These are phyloP conservation scores for Mycena galopus DNA, from an alignment of 768 basidiomycete species.

Conservation along the genomic window DNA sequence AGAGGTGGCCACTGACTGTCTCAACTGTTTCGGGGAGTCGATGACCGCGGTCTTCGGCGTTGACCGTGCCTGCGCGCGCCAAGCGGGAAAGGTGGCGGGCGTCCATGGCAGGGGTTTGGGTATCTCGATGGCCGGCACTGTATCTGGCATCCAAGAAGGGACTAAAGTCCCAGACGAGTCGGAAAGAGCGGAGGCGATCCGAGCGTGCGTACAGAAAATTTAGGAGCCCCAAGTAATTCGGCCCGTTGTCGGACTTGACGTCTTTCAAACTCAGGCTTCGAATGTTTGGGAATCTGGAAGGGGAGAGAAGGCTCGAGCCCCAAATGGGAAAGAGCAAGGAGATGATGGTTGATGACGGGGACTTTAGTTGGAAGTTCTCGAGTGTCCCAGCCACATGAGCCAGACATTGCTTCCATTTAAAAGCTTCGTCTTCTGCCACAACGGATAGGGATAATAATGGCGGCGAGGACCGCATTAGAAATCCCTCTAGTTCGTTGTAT, in stretches of 20 bases:
- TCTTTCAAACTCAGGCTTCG: not conserved
- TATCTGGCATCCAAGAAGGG: not conserved
- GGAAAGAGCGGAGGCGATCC: not conserved
- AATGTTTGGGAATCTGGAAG: not conserved
- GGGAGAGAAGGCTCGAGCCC: not conserved
- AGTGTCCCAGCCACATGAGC: not conserved
- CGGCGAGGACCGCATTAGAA: not conserved
- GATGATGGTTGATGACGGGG: not conserved
- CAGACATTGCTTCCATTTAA: not conserved
- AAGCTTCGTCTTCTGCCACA: not conserved
- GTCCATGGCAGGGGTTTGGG: no score
- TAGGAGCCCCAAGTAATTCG: not conserved
- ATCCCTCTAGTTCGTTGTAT: not conserved
- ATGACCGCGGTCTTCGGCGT: no score
- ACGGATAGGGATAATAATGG: not conserved
- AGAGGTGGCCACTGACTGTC: not conserved
- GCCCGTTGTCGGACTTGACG: not conserved
- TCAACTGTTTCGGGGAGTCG: no score
- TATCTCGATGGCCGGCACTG: not conserved
- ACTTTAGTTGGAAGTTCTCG: not conserved
- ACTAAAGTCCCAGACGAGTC: not conserved
- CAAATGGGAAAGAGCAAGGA: not conserved
- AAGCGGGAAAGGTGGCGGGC: no score
- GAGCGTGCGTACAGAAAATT: not conserved
- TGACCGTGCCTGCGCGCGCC: no score